Evolutionary conservation across 495 filamentous ascomycete genomes (phyloP), one percentile per base, ranked within the genome.

Genomic region (Aspergillus taichungensis): DNA sequence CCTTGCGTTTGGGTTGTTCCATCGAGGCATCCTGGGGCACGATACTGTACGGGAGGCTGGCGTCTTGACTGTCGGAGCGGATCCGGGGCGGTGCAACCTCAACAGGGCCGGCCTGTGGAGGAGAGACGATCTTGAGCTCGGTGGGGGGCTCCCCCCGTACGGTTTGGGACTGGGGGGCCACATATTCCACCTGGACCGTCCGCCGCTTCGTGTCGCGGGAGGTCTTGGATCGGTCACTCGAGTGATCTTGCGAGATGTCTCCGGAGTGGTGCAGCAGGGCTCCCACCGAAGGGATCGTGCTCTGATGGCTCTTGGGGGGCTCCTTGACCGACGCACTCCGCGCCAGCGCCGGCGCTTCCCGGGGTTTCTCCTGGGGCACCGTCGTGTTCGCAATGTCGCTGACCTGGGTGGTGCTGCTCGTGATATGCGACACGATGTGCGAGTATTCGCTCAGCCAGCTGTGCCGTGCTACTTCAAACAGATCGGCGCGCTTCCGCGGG

Each of bases 161-260:
- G 5, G 92, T 96, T 51, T 87, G 80, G 12, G 87, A 92, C 29
- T 82, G 80, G 32, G 92, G 94, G 34, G 88, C 84, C 40, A 99
- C 94, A 69, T 99, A 99, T 67, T 99, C 92, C 9, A 97, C 87
- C 64, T 99, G 92, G 1, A 99, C 88, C 0, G 92, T 99, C 43
- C 88, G 77, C 32, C 92, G 81, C 64, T 97, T 98, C 52, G 84
- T 83, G 56, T 96, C 92, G 13, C 84, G 79, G 3, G 71, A 59
- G 2, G 75, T 67, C 63, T 88, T 84, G 8, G 72, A 72, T 53
- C 80, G 82, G 6, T 80, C 72, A 13, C 74, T 60, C 45, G 77
- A 71, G 9, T 82, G 74, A 14, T 84, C 79, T 40, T 75, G 73
- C 34, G 94, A 88, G 44, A 88, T 69, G 54, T 83, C 83, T 40